These are phyloP conservation scores for Russula olivacea DNA, from an alignment of 768 basidiomycete species.

Conservation along the genomic window DNA sequence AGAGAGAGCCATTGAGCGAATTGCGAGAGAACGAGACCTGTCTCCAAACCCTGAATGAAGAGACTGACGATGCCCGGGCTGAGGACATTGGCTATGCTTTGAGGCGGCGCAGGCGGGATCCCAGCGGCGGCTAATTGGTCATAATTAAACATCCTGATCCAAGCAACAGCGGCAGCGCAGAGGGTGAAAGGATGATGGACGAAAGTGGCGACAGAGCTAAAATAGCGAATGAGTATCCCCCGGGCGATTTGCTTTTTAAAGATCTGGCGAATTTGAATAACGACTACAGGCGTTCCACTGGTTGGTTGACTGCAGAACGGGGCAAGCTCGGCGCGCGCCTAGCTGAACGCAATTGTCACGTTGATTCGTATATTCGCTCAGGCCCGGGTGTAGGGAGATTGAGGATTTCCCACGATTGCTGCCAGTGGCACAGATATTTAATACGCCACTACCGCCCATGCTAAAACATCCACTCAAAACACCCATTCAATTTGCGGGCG, in stretches of 20 bases:
- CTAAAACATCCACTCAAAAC: too few species aligned
- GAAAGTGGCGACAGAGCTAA: background rate
- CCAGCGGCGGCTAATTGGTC: background rate
- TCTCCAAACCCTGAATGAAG: constrained; percentile 17
- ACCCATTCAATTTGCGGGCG: too few species aligned
- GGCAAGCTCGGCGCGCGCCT: background rate
- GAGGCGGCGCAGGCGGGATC: background rate
- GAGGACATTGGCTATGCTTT: constrained; percentile 5
- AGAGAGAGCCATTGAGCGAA: constrained; percentile 11
- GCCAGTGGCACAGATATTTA: too few species aligned
- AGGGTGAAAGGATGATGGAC: background rate
- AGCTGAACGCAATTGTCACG: too few species aligned
- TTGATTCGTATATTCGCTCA: background rate
- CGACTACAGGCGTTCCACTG: background rate
- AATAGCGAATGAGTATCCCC: background rate
- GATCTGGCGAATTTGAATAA: background rate
- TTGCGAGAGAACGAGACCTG: constrained; percentile 16
- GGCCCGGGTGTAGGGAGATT: background rate
- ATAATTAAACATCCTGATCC: background rate
- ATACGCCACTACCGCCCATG: background rate
- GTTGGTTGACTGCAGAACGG: background rate
- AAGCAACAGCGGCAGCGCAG: background rate
- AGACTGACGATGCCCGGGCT: constrained; percentile 12
- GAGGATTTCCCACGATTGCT: background rate
- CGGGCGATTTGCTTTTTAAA: background rate